Evolutionary conservation across 805 yeast species (phyloP), one percentile per base, ranked within the genome.

Genomic region (Saccharomycopsis capsularis): DNA sequence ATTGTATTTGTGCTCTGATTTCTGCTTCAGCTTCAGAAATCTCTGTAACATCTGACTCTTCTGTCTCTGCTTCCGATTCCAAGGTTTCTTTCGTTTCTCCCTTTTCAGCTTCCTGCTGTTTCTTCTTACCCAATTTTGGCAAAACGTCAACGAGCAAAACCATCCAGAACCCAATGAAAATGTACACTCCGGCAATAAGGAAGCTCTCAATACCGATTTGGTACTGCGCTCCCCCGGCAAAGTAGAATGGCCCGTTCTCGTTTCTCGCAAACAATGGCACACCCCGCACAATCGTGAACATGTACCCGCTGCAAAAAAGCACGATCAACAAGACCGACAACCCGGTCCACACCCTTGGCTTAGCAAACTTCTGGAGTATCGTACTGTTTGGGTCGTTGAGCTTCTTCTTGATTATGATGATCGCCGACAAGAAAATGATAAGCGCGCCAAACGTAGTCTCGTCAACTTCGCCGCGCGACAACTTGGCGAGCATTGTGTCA

Each of bases 141-240:
- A 48, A 29, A 16, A 48, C 23, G 23, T 63, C 59, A 3, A 75
- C 66, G 40, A 84, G 60, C 0, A 59, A 46, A 9, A 75, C 57
- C n/a, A 76, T 45, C 3, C 70, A 51, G 0, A 63, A 45, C 0
- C 74, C 76, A 55, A 84, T 66, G 0, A 64, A 56, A 4, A 73
- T 54, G 57, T 85, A 85, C 54, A 75, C 67, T 1, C 57, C 60
- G 2, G 76, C 72, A 5, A 82, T 73, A 2, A 81, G 61, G 3
- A 79, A 58, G 3, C 80, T 71, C 59, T 85, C 95, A 3, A 76
- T 64, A 0, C 93, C 91, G 63, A 83, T 79, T 63, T 84, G 91
- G 69, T 79, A 79, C 48, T 73, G 75, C 3, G 66, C 63, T 3
- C 86, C 88, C 13, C 87, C 87, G 50, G 84, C 74, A 48, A 82